Base-by-base conservation (phyloP, 2,329 filamentous ascomycete species). In the Sphaerulina musiva region DNA sequence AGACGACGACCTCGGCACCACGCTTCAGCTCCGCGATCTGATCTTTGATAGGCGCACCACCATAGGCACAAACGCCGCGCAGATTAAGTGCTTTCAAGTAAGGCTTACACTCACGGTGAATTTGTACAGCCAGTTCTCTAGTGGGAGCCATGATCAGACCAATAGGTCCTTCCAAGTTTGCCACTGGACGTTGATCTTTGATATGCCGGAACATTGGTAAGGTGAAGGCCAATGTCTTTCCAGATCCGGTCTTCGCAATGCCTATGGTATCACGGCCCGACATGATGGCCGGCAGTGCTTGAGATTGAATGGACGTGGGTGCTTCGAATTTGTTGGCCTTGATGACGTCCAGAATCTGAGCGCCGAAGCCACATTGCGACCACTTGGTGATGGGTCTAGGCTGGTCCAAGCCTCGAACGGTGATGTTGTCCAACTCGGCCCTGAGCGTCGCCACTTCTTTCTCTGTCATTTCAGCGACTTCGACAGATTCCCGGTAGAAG, bases 131-230 rank as follows among this genome's bases (percentile, higher is more conserved):
- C 59, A 98, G 77, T 72, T 98, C 93, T 70, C 93, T 84, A 3
- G 93, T 98, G 0, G 93, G 93, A 10, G 92, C 93, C 79, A 98
- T 87, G 59, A 98, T 87, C 49, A 98, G 73, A 9, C 85, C 85
- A 49, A 98, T 82, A 0, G 93, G 89, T 0, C 93, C 93, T 68
- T 98, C 93, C 58, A 86, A 84, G 42, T 87, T 83, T 64, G 87
- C 87, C 14, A 96, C 75, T 0, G 87, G 84, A 47, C 83, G 79
- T 69, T 98, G 93, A 66, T 97, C 93, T 71, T 92, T 93, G 74
- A 97, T 95, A 69, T 98, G 93, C 53, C 93, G 84, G 70, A 98
- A 96, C 89, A 97, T 96, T 38, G 93, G 93, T 43, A 98, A 80
- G 31, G 95, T 74, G 69, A 97, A 98, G 5, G 93, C 93, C 64